Evolutionary conservation across 2,329 filamentous ascomycete genomes (phyloP).

Genomic region (Cladorrhinum sp.): DNA sequence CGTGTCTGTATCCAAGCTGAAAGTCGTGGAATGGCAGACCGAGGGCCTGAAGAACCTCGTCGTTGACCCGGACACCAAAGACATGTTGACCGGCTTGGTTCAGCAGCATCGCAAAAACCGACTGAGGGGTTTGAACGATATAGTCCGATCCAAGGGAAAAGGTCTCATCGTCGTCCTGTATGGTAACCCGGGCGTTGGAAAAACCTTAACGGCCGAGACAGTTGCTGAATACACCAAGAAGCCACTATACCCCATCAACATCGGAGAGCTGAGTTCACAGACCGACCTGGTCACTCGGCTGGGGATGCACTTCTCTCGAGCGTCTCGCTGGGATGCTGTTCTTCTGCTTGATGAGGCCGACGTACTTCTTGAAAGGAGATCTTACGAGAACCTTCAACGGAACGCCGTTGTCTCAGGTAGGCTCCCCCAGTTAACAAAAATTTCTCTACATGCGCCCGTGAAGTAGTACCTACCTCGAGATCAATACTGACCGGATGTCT

Average conservation of each 20-base stretch:
- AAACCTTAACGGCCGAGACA: slow-evolving; percentile 24
- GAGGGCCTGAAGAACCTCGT: not conserved
- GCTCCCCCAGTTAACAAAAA: not conserved
- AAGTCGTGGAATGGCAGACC: not conserved
- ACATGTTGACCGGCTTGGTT: not conserved
- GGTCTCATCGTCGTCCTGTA: slow-evolving; percentile 36
- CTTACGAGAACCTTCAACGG: slow-evolving; percentile 20
- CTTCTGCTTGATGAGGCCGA: slow-evolving; percentile 29
- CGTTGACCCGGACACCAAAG: not conserved
- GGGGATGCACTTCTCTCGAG: slow-evolving; percentile 11
- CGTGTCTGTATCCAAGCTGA: not conserved
- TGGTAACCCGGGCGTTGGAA: slow-evolving; percentile 33
- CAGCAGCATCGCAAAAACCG: slow-evolving; percentile 6
- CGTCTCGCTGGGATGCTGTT: slow-evolving; percentile 17
- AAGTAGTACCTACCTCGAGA: no score
- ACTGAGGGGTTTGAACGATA: slow-evolving; percentile 1
- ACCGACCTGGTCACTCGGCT: slow-evolving; percentile 15
- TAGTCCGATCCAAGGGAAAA: slow-evolving; percentile 32
- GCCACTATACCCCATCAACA: slow-evolving; percentile 23
- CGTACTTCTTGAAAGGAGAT: slow-evolving; percentile 26
- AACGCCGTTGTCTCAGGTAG: slow-evolving; percentile 27
- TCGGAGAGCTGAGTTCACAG: slow-evolving; percentile 7
- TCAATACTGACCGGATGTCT: no score
- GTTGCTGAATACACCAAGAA: slow-evolving; percentile 26
- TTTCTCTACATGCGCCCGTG: not conserved